A percentile compares a stretch with the other conserved stretches of the same genome.
Conservation (phyloP, 768 basidiomycete genomes). For the Gyrodon lividus region DNA sequence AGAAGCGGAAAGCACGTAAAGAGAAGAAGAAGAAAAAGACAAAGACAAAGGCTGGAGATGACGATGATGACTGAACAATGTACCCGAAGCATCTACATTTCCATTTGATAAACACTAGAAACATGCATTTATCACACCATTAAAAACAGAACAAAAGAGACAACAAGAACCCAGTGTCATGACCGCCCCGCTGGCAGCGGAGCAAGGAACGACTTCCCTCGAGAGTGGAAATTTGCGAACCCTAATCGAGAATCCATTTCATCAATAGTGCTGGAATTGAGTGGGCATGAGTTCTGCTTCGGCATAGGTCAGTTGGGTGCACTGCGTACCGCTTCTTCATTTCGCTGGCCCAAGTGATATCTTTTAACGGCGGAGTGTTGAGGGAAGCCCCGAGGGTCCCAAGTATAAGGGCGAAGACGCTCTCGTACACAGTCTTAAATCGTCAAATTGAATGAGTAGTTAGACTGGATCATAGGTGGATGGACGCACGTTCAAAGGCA, state of each 20-base stretch:
- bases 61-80: conserved; percentile 33
- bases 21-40: conserved; percentile 64
- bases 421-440: conserved; percentile 64
- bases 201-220: conserved; percentile 41
- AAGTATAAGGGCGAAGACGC: conserved; percentile 57
- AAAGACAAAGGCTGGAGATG: conserved; percentile 32
- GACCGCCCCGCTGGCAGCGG: conserved; percentile 2
- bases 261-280: conserved; percentile 59
- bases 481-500: conserved; percentile 60
- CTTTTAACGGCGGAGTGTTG: conserved; percentile 65
- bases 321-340: conserved; percentile 72
- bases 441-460: not conserved
- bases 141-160: not conserved
- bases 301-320: not conserved
- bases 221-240: conserved; percentile 62
- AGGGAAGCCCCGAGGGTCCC: conserved; percentile 75
- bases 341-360: conserved; percentile 88
- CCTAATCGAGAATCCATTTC: conserved; percentile 69
- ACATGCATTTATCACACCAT: conserved; percentile 1
- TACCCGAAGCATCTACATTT: not conserved
- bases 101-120: not conserved
- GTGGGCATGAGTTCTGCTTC: not conserved
- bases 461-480: not conserved
- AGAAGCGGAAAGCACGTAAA: conserved; percentile 72
- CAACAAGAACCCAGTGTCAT: not conserved